Conservation (phyloP, 306 rosid species). For the Casuarina cunninghamiana region DNA sequence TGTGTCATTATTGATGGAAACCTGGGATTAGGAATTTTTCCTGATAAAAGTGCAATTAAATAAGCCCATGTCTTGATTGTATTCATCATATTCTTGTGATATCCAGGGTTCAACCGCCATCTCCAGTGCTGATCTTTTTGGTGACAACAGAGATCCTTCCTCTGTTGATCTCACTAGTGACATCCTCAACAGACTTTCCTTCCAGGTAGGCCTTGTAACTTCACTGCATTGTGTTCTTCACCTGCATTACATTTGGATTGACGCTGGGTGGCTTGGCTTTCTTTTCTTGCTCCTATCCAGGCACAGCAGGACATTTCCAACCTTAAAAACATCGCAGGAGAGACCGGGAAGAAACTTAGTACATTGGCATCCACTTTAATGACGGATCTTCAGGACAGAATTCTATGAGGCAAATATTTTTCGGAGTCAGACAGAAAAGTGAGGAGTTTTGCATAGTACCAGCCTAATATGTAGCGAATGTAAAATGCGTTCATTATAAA, state of each 20-base stretch:
- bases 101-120: conserved; percentile 77
- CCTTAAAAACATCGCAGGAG: conserved; percentile 83
- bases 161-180: conserved; percentile 62
- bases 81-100: conserved; percentile 16
- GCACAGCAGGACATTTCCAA: conserved; percentile 89
- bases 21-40: neutral
- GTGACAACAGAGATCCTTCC: conserved; percentile 46
- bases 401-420: conserved; percentile 57
- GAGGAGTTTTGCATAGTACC: conserved; percentile 26
- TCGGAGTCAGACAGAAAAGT: conserved; percentile 21
- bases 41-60: neutral
- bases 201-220: conserved; percentile 50
- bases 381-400: conserved; percentile 87
- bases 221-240: neutral
- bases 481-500: conserved; percentile 34
- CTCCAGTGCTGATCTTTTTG: conserved; percentile 89
- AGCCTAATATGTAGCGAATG: conserved; percentile 39
- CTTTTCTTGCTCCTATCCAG: conserved; percentile 35
- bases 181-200: conserved; percentile 68
- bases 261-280: neutral
- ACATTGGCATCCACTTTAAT: conserved; percentile 77
- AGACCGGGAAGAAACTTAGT: conserved; percentile 89
- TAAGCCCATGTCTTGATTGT: neutral
- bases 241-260: neutral
- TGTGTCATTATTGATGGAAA: neutral